phyloP scores from a whole-genome alignment of 495 filamentous ascomycete species.

The Trichocladium uniseriatum region DNA sequence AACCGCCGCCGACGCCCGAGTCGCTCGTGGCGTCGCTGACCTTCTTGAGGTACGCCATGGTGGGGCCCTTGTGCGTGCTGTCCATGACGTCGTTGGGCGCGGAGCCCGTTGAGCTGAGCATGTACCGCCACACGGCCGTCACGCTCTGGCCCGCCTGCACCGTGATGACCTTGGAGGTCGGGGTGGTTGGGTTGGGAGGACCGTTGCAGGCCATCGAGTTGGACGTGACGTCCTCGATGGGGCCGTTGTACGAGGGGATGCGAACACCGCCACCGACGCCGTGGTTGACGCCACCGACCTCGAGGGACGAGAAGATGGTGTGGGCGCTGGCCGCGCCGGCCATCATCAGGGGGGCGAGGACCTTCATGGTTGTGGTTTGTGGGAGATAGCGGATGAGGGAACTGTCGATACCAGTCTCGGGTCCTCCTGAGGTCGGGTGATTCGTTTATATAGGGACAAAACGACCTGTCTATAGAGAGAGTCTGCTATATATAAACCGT shows the following conservation, averaged over 20 bases:
- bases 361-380: conserved; percentile 19
- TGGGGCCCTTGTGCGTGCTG: conserved; percentile 36
- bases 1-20: conserved; percentile 34
- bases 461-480: background rate
- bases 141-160: conserved; percentile 22
- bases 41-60: conserved; percentile 44
- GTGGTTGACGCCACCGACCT: conserved; percentile 23
- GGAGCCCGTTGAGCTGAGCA: conserved; percentile 28
- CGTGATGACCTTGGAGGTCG: conserved; percentile 28
- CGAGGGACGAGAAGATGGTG: conserved; percentile 27
- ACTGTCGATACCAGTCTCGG: too few relatives aligned
- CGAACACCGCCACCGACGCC: conserved; percentile 22
- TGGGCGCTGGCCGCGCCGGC: conserved; percentile 23
- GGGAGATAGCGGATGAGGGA: too few relatives aligned
- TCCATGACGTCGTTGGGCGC: conserved; percentile 41
- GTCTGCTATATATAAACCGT: too few relatives aligned
- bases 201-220: conserved; percentile 47
- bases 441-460: too few relatives aligned
- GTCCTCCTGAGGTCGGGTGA: too few relatives aligned
- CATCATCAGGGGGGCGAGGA: conserved; percentile 19
- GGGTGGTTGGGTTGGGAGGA: conserved; percentile 42
- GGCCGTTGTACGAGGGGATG: conserved; percentile 30
- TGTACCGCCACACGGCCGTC: conserved; percentile 42
- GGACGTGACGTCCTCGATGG: conserved; percentile 45
- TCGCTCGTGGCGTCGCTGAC: conserved; percentile 36